Percentiles rank a stretch among this genome's conserved stretches.
Evolutionary conservation across 2,329 filamentous ascomycete genomes (phyloP).

Genomic region (Botrytis hyacinthi): DNA sequence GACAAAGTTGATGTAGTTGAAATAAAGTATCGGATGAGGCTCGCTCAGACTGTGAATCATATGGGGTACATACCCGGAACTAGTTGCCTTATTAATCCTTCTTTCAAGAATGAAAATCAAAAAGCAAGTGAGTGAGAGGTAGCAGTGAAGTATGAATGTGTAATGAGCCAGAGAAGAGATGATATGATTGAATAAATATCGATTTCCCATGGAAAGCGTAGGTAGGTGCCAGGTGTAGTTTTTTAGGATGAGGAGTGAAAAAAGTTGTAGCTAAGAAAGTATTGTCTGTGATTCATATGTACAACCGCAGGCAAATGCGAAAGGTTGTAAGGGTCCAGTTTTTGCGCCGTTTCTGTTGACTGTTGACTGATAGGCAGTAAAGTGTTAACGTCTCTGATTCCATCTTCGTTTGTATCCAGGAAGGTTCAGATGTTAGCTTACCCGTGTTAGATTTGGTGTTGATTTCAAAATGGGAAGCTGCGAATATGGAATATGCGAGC

Average conservation of each 20-base stretch:
- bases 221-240: neutral
- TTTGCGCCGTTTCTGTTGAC: neutral
- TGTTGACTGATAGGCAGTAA: neutral
- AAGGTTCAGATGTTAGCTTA: neutral
- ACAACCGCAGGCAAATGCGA: neutral
- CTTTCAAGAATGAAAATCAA: neutral
- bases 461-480: neutral
- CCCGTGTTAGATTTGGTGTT: neutral
- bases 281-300: neutral
- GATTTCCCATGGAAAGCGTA: neutral
- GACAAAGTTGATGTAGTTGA: neutral
- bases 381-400: neutral
- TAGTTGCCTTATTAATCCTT: neutral
- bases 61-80: neutral
- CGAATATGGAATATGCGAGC: neutral
- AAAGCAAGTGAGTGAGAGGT: neutral
- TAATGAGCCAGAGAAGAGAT: neutral
- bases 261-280: too few relatives aligned
- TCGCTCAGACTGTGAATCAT: neutral
- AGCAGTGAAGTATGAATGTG: neutral
- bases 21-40: neutral
- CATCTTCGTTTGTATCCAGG: neutral
- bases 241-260: neutral
- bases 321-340: neutral
- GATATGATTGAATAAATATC: neutral